These are phyloP conservation scores for Dendrobium huoshanense DNA, from an alignment of 106 monocot genomes.

Conservation along the genomic window DNA sequence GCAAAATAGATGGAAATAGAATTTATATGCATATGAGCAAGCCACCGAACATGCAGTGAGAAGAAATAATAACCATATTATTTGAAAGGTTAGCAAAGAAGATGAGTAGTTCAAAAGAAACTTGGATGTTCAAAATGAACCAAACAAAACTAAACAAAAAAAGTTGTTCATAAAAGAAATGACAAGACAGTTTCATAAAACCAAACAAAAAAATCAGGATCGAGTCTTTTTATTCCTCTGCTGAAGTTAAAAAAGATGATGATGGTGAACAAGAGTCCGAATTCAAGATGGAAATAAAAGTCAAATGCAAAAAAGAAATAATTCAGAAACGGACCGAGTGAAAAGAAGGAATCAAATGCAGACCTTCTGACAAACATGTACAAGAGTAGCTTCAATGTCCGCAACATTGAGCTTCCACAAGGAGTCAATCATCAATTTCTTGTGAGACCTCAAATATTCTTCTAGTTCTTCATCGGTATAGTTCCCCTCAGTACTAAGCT, in stretches of 20 bases:
- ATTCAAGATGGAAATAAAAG: not conserved
- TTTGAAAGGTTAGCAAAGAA: not conserved
- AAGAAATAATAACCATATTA: not conserved
- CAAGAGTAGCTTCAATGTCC: conserved; percentile 91
- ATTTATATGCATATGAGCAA: not conserved
- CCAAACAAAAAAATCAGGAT: not conserved
- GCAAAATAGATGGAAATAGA: not conserved
- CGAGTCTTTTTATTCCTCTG: not conserved
- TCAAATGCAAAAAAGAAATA: not conserved
- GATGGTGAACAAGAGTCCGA: not conserved
- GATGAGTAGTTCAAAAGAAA: too few relatives aligned
- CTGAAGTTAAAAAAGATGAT: not conserved
- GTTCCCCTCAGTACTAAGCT: conserved; percentile 68
- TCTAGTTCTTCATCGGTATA: conserved; percentile 90
- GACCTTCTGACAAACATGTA: conserved; percentile 93
- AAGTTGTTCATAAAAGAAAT: not conserved
- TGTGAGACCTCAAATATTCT: conserved; percentile 64
- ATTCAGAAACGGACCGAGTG: not conserved
- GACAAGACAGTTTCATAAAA: not conserved
- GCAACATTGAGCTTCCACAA: conserved; percentile 99
- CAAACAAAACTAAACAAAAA: not conserved
- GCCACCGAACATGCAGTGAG: not conserved
- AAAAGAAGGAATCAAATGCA: conserved; percentile 4
- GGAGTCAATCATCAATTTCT: conserved; percentile 88
- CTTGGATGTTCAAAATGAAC: not conserved